Base-by-base conservation (phyloP, 177 flowering plant genomes). In the Vitis hybrid region DNA sequence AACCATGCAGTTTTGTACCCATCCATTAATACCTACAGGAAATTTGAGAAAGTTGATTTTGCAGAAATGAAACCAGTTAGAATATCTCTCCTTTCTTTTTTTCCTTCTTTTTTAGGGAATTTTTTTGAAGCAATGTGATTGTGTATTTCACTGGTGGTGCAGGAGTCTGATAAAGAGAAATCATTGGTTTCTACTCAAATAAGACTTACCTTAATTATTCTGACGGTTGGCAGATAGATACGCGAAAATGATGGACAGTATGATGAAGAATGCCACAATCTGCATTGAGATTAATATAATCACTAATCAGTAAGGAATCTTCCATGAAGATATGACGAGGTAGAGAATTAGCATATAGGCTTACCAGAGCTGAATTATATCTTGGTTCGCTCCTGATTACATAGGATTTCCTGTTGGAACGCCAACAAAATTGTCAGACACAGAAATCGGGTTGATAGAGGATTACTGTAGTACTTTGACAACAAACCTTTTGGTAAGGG, bases 401-500 rank as follows among this genome's bases (percentile, higher is more conserved):
- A 72, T 79, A 87, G 11, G 88, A 81, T 76, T 78, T 82, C 81
- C 93, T 90, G 87, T 45, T 32, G 14, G 55, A 70, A 64, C 4
- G 39, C 66, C 70, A 5, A 63, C 69, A 34, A 51, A 51, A 14
- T 13, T 14, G 61, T 48, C 17, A 74, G 26, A 60, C 65, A 70
- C 34, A 34, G n/a, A 39, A 54, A 21, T 1, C 23, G 10, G 56
- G 18, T 48, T 23, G 19, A 32, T 62, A 8, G 13, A 21, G 19
- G 51, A 10, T 45, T 8, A 55, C 7, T 39, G 23, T 61, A 39
- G 45, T 5, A 39, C 45, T 39, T 6, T 39, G 45, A 6, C 4
- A 2, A 56, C 76, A 56, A 67, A 90, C 97, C 96, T 88, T 72
- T 79, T 76, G 72, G 64, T 80, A 6, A 90, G 79, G 58, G 80